A percentile compares a stretch with the other conserved stretches of the same genome.
These are phyloP conservation scores for Glarea lozoyensis DNA, from an alignment of 495 filamentous ascomycete genomes.

Conservation along the genomic window DNA sequence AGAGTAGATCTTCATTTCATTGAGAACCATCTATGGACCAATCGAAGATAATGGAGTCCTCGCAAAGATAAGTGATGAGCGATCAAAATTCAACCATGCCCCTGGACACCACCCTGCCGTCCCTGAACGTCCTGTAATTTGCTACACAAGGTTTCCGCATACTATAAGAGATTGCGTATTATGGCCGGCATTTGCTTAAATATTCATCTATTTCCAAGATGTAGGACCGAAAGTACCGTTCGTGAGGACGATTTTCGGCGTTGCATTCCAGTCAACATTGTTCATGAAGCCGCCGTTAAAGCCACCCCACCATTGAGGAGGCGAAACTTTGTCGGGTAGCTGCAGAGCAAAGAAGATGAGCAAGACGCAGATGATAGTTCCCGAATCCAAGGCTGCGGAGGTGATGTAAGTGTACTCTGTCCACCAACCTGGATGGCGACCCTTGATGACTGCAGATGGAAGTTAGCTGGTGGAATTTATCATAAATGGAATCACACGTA, in stretches of 20 bases:
- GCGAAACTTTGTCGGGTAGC: slow-evolving; percentile 27
- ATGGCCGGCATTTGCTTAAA: no score
- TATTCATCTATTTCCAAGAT: background rate
- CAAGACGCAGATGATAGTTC: slow-evolving; percentile 34
- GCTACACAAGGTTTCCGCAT: no score
- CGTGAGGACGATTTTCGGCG: background rate
- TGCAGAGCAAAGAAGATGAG: slow-evolving; percentile 38
- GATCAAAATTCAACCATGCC: no score
- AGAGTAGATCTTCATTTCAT: no score
- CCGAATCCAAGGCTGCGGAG: slow-evolving; percentile 53
- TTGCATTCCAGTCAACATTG: slow-evolving; percentile 1
- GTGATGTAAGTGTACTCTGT: slow-evolving; percentile 59
- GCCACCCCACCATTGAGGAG: slow-evolving; percentile 37
- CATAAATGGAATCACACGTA: no score
- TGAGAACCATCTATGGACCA: no score
- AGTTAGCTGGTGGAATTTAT: no score
- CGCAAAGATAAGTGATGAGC: no score
- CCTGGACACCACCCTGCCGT: no score
- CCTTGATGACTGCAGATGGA: slow-evolving; percentile 45
- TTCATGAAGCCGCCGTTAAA: background rate
- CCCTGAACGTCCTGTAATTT: no score
- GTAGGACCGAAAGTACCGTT: slow-evolving; percentile 1
- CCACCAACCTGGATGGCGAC: slow-evolving; percentile 55
- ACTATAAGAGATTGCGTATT: no score
- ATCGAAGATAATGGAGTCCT: no score